Evolutionary conservation across 202 grass and related monocot species (phyloP).

Genomic region (Alloteropsis angusta): DNA sequence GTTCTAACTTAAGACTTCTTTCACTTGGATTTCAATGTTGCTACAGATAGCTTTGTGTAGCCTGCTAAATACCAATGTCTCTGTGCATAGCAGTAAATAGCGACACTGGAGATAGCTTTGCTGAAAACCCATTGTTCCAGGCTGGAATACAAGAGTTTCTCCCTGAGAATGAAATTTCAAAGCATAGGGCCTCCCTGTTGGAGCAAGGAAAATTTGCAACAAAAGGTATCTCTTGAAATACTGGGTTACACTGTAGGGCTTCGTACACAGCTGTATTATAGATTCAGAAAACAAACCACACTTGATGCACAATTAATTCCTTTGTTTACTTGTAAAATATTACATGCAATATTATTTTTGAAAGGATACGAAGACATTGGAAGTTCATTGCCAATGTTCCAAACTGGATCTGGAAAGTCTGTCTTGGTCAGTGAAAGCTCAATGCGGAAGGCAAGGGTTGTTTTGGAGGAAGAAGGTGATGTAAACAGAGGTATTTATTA

Average conservation of each 20-base stretch:
- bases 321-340: background rate
- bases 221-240: slow-evolving; percentile 27
- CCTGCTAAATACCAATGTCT: background rate
- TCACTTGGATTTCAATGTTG: background rate
- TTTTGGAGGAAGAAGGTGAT: slow-evolving; percentile 43
- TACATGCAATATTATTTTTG: slow-evolving; percentile 5
- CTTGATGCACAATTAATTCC: background rate
- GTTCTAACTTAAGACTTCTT: slow-evolving; percentile 14
- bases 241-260: background rate
- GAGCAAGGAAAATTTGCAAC: slow-evolving; percentile 27
- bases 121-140: slow-evolving; percentile 29
- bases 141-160: slow-evolving; percentile 19
- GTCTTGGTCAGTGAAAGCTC: slow-evolving; percentile 42
- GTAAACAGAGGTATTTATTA: slow-evolving; percentile 28
- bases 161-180: slow-evolving; percentile 39
- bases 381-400: slow-evolving; percentile 36
- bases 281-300: background rate
- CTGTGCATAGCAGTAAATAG: slow-evolving; percentile 25
- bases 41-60: background rate
- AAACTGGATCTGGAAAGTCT: slow-evolving; percentile 43
- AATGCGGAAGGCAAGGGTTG: slow-evolving; percentile 35
- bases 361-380: slow-evolving; percentile 23
- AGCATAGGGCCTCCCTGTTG: slow-evolving; percentile 23
- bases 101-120: background rate
- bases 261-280: background rate